Conservation (phyloP, 495 filamentous ascomycete species). For the Hyaloscypha finlandica region DNA sequence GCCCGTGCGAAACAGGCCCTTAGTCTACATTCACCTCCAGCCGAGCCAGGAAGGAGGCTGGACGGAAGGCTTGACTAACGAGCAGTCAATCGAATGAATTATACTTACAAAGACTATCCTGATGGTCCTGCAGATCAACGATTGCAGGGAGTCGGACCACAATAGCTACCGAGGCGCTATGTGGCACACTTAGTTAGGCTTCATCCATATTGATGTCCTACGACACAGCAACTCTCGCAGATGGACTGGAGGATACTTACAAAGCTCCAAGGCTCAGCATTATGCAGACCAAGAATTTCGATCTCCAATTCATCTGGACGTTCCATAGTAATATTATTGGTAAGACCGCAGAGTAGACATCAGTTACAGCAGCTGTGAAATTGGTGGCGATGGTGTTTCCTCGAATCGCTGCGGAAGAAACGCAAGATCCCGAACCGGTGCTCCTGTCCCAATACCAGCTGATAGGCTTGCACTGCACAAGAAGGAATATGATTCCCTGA, state of each 20-base stretch:
- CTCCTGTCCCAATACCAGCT: constrained; percentile 3
- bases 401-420: not conserved
- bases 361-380: not conserved
- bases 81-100: too few species aligned
- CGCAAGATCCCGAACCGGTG: not conserved
- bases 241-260: constrained; percentile 4
- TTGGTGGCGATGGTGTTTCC: not conserved
- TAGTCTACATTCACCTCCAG: not conserved
- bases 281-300: not conserved
- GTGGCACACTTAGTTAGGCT: too few species aligned
- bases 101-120: too few species aligned
- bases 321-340: constrained; percentile 5
- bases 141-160: too few species aligned
- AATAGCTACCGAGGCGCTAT: too few species aligned
- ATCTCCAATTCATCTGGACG: constrained; percentile 2
- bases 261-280: not conserved
- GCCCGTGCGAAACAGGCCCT: too few species aligned
- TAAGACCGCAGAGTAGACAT: not conserved
- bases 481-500: not conserved
- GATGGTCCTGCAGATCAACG: too few species aligned
- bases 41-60: not conserved
- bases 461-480: constrained; percentile 1
- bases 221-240: not conserved
- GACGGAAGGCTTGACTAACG: not conserved
- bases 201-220: not conserved